phyloP scores from a whole-genome alignment of 257 asterid genomes.

The Rhazya stricta region DNA sequence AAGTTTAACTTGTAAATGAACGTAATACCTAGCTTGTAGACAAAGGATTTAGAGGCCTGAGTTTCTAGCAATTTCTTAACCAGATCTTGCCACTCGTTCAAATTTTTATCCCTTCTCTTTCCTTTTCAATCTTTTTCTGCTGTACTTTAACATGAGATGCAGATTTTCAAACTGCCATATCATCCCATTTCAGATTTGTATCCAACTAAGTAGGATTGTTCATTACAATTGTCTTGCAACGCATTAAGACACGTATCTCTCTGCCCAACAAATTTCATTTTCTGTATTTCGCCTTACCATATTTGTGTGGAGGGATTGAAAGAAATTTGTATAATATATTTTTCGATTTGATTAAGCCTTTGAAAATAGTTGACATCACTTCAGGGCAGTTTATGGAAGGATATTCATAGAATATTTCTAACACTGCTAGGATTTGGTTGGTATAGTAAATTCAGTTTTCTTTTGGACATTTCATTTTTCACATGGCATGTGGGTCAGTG shows the following conservation, averaged over 20 bases:
- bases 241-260: too few relatives aligned
- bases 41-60: background rate
- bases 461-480: background rate
- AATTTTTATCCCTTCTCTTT: background rate
- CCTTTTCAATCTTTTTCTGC: background rate
- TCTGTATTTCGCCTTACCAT: background rate
- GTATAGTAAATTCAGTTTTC: background rate
- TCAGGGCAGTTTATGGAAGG: background rate
- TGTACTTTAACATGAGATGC: background rate
- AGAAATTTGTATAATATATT: background rate
- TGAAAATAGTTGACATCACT: background rate
- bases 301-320: background rate
- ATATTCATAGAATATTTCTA: background rate
- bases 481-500: slow-evolving; percentile 3
- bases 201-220: background rate
- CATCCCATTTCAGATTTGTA: slow-evolving; percentile 2
- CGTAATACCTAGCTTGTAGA: too few relatives aligned
- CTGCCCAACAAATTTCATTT: background rate
- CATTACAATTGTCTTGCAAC: background rate
- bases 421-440: background rate
- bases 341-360: background rate
- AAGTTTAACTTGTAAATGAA: background rate
- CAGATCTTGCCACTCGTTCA: background rate
- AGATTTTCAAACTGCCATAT: slow-evolving; percentile 7
- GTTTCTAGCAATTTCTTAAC: background rate